Evolutionary conservation across 1,284 basidiomycete genomes (phyloP).

Genomic region (Paramarasmius palmivorus): DNA sequence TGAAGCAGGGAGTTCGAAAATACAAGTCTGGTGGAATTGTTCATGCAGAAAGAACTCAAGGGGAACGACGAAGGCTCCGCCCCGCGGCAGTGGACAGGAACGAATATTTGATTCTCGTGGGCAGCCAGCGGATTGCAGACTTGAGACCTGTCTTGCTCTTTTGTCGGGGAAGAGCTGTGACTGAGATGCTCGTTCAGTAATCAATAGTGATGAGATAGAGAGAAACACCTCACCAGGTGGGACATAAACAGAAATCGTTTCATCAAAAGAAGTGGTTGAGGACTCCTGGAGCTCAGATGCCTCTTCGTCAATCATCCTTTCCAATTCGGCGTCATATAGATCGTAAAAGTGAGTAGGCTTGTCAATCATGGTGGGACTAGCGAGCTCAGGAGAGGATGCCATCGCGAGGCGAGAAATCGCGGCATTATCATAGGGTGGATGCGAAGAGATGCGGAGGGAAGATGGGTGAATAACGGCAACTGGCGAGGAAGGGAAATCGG

Average conservation of each 20-base stretch:
- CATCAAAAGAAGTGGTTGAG: background rate
- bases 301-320: conserved; percentile 12
- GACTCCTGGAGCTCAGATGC: conserved; percentile 7
- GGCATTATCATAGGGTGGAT: conserved; percentile 11
- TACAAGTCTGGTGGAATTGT: background rate
- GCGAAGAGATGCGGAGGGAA: conserved; percentile 9
- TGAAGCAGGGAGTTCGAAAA: background rate
- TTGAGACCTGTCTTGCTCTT: conserved; percentile 1
- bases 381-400: background rate
- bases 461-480: conserved; percentile 13
- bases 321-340: conserved; percentile 14
- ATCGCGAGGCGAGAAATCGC: background rate
- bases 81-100: conserved; percentile 7
- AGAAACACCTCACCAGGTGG: conserved; percentile 7
- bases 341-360: conserved; percentile 11
- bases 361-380: conserved; percentile 2
- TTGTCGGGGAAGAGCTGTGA: background rate
- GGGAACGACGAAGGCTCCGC: conserved; percentile 6
- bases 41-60: background rate
- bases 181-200: background rate
- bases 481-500: conserved; percentile 13
- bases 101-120: conserved; percentile 14
- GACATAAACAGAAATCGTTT: conserved; percentile 12
- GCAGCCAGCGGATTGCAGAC: conserved; percentile 14
- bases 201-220: background rate